A percentile compares a stretch with the other conserved stretches of the same genome.
These are phyloP conservation scores for Eurotiales sp. DNA, from an alignment of 2,329 filamentous ascomycete genomes.

Conservation along the genomic window DNA sequence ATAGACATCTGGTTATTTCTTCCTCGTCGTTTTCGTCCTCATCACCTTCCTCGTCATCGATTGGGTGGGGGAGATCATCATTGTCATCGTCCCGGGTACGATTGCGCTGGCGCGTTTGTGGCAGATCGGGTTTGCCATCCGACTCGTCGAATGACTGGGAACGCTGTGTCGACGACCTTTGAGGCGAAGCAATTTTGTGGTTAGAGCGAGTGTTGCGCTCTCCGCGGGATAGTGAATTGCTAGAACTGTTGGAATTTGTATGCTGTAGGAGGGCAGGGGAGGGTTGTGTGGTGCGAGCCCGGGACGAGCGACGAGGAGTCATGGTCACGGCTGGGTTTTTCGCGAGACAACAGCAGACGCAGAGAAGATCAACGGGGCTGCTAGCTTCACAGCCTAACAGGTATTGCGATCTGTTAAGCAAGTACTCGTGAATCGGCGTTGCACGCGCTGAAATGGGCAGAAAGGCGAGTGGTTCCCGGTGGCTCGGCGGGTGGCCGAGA, in stretches of 20 bases:
- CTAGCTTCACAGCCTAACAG: constrained; percentile 2
- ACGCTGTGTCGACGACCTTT: constrained; percentile 65
- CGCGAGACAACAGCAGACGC: background rate
- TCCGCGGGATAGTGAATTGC: constrained; percentile 65
- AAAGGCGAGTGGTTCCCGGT: constrained; percentile 15
- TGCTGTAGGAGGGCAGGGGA: constrained; percentile 67
- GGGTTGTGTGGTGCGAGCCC: constrained; percentile 75
- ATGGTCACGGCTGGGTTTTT: constrained; percentile 32
- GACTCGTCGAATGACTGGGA: constrained; percentile 54
- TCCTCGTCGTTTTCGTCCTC: constrained; percentile 67
- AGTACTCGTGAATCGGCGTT: constrained; percentile 16
- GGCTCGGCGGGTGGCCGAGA: constrained; percentile 16
- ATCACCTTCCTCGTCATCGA: constrained; percentile 57
- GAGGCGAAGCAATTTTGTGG: constrained; percentile 68
- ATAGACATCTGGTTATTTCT: constrained; percentile 92
- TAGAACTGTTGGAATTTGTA: constrained; percentile 72
- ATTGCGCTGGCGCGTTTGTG: constrained; percentile 72
- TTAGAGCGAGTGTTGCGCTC: constrained; percentile 71
- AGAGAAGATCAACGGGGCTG: background rate
- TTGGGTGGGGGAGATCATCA: constrained; percentile 46
- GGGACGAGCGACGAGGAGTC: constrained; percentile 83
- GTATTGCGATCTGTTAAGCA: background rate
- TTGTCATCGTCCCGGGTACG: constrained; percentile 67
- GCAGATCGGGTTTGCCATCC: constrained; percentile 57
- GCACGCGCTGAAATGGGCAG: constrained; percentile 23